Percentiles rank a stretch among this genome's conserved stretches.
Conservation (phyloP, 495 filamentous ascomycete species). For the Neurospora sp. region DNA sequence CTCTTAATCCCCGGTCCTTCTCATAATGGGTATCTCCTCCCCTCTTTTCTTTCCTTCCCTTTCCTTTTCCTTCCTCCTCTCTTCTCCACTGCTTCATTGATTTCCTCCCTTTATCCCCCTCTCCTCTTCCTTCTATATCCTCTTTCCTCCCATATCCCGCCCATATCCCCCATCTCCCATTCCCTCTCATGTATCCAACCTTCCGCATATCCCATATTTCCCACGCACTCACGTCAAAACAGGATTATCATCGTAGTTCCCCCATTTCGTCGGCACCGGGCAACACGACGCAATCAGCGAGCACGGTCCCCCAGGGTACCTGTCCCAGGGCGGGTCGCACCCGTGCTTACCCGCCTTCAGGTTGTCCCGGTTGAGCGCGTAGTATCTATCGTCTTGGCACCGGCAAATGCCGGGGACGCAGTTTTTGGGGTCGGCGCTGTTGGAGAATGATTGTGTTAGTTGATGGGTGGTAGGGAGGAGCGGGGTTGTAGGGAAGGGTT, state of each 20-base stretch:
- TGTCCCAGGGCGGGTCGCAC: neutral
- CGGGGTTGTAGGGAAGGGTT: no score
- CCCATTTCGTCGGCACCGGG: neutral
- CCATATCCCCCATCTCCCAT: no score
- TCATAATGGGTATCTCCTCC: neutral
- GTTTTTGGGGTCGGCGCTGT: neutral
- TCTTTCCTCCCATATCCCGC: no score
- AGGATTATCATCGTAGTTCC: neutral
- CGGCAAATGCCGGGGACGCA: neutral
- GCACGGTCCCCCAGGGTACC: neutral
- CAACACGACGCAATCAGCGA: neutral
- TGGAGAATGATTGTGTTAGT: neutral
- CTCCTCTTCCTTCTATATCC: no score
- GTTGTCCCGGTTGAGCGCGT: neutral
- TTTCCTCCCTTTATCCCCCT: no score
- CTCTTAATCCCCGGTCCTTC: neutral
- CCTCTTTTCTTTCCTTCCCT: neutral
- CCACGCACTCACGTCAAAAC: neutral
- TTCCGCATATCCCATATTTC: no score
- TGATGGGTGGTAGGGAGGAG: neutral
- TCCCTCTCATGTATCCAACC: no score
- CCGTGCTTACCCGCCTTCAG: neutral
- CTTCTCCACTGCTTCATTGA: no score
- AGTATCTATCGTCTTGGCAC: neutral
- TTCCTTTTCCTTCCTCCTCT: neutral